Conservation (phyloP, 2,329 filamentous ascomycete species). For the Xylariomycetidae sp. region DNA sequence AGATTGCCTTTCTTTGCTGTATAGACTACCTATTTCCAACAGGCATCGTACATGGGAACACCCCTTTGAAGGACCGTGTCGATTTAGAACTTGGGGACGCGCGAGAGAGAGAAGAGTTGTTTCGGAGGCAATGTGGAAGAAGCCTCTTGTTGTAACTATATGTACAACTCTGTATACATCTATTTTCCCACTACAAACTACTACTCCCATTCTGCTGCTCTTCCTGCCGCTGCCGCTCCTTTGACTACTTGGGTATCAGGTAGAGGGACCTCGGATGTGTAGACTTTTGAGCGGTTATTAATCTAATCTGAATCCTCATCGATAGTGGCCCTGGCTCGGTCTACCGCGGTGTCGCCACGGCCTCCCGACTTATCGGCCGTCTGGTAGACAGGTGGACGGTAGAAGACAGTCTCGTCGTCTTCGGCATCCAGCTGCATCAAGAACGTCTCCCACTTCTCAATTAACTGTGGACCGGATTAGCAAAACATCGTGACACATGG, state of each 20-base stretch:
- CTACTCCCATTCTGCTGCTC: not conserved
- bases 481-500: not conserved
- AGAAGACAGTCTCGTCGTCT: conserved; percentile 71
- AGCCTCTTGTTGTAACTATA: conserved; percentile 15
- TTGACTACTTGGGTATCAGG: no score
- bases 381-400: conserved; percentile 57
- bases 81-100: no score
- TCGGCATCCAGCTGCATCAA: conserved; percentile 92
- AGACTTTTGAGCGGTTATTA: conserved; percentile 3
- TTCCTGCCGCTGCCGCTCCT: no score
- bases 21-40: no score
- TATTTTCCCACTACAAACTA: conserved; percentile 3
- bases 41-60: no score
- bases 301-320: conserved; percentile 56
- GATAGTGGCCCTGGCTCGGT: conserved; percentile 54
- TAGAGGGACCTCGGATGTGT: no score
- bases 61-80: no score
- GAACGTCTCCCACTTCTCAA: conserved; percentile 98
- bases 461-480: conserved; percentile 37
- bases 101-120: no score
- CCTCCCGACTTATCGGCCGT: conserved; percentile 39
- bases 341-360: conserved; percentile 54
- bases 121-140: conserved; percentile 3
- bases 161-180: conserved; percentile 27
- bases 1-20: no score